Evolutionary conservation across 208 protist genomes (phyloP).

Genomic region (Leishmania tropica): DNA sequence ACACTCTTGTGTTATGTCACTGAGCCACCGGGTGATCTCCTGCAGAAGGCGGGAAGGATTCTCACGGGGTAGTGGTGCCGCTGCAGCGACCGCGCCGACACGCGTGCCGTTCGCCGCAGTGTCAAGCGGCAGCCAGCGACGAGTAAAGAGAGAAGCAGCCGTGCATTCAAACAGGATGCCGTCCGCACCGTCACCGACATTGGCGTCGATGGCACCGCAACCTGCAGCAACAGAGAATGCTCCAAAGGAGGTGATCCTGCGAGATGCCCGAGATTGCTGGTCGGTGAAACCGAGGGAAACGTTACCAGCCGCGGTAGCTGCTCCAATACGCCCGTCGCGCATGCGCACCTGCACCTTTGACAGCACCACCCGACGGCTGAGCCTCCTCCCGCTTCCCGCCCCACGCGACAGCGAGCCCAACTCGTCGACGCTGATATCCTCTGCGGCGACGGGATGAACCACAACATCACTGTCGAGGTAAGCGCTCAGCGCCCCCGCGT

Average conservation of each 20-base stretch:
- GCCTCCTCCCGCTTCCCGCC: neutral
- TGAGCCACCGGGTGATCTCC: slow-evolving; percentile 15
- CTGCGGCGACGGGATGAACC: slow-evolving; percentile 17
- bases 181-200: neutral
- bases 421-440: neutral
- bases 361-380: neutral
- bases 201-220: neutral
- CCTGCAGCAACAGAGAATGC: neutral
- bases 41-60: neutral
- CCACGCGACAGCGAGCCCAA: slow-evolving; percentile 10
- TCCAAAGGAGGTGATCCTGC: neutral
- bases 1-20: slow-evolving; percentile 11
- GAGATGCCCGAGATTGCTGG: neutral
- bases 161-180: neutral
- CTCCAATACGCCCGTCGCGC: neutral
- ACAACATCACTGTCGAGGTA: slow-evolving; percentile 30
- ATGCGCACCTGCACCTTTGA: slow-evolving; percentile 20
- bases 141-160: neutral
- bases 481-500: slow-evolving; percentile 43
- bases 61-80: neutral
- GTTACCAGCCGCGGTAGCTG: neutral
- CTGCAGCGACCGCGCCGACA: neutral
- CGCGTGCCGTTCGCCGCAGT: neutral
- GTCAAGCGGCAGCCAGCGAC: neutral
- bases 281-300: neutral